Evolutionary conservation across 2,329 filamentous ascomycete genomes (phyloP).

Genomic region (Xylaria sp.): DNA sequence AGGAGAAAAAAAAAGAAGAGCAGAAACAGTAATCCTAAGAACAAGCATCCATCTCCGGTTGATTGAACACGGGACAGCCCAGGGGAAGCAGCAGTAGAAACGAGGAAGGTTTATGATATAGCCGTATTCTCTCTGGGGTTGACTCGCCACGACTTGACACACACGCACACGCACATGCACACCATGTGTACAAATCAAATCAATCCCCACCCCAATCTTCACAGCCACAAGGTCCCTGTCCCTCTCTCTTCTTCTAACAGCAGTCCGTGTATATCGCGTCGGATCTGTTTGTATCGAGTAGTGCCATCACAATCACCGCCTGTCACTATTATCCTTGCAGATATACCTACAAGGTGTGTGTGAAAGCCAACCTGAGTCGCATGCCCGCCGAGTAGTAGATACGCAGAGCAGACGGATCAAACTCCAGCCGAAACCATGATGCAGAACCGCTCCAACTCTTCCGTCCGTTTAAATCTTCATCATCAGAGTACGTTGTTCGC

Average conservation of each 20-base stretch:
- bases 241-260: constrained; percentile 26
- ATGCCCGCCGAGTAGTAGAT: constrained; percentile 29
- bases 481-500: constrained; percentile 29
- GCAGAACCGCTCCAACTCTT: constrained; percentile 31
- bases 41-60: constrained; percentile 31
- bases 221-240: constrained; percentile 19
- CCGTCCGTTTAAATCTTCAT: constrained; percentile 29
- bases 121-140: constrained; percentile 36
- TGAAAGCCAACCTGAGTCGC: constrained; percentile 29
- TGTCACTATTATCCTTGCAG: constrained; percentile 29
- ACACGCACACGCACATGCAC: constrained; percentile 33
- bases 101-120: constrained; percentile 46
- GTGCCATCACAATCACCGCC: constrained; percentile 25
- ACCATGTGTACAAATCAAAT: constrained; percentile 25
- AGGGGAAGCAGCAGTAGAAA: constrained; percentile 36
- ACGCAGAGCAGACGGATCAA: constrained; percentile 31
- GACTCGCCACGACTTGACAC: constrained; percentile 35
- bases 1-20: constrained; percentile 28
- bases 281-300: constrained; percentile 21
- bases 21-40: constrained; percentile 31
- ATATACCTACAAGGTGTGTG: constrained; percentile 26
- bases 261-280: constrained; percentile 25
- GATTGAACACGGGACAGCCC: constrained; percentile 33
- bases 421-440: constrained; percentile 34
- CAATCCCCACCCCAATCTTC: not conserved